These are phyloP conservation scores for Trypanosoma mega DNA, from an alignment of 208 protist genomes.

Conservation along the genomic window DNA sequence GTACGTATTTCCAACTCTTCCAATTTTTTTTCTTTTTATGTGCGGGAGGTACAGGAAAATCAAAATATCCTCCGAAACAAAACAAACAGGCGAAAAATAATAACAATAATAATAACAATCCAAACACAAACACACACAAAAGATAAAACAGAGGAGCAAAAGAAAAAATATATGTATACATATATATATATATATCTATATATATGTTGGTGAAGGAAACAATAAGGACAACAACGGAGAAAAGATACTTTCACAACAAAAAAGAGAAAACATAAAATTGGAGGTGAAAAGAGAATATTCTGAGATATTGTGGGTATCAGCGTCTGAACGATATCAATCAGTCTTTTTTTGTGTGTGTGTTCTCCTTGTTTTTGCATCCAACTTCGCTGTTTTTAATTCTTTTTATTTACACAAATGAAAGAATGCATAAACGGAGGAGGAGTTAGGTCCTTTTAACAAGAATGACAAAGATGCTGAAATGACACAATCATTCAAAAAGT, in stretches of 20 bases:
- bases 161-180: background rate
- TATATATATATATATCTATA: slow-evolving; percentile 6
- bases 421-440: too few species aligned
- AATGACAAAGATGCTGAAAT: too few species aligned
- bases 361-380: too few species aligned
- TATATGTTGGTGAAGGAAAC: background rate
- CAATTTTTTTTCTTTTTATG: too few species aligned
- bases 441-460: too few species aligned
- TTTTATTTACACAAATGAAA: too few species aligned
- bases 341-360: too few species aligned
- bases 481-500: too few species aligned
- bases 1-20: too few species aligned
- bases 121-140: slow-evolving; percentile 21
- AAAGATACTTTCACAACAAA: background rate
- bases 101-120: background rate
- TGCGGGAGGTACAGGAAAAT: background rate
- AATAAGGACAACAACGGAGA: slow-evolving; percentile 1
- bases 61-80: background rate
- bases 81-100: background rate
- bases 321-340: too few species aligned
- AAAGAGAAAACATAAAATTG: background rate
- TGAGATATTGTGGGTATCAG: too few species aligned
- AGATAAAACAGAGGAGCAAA: slow-evolving; percentile 10
- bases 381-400: too few species aligned
- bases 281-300: background rate